These are phyloP conservation scores for Nemania bipapillata DNA, from an alignment of 2,329 filamentous ascomycete genomes.

Conservation along the genomic window DNA sequence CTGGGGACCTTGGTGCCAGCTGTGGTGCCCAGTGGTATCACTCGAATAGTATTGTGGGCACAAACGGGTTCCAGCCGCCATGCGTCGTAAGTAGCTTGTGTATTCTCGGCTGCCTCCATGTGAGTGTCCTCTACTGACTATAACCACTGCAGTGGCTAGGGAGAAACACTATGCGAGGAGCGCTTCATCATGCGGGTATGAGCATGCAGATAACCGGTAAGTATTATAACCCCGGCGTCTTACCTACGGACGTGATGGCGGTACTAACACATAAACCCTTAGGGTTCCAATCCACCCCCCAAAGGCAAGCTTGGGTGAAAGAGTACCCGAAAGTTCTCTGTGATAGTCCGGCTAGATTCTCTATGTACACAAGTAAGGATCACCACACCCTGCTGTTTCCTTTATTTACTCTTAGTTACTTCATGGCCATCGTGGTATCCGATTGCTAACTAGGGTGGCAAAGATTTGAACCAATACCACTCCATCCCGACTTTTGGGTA, in stretches of 20 bases:
- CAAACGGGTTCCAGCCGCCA: neutral
- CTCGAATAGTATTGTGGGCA: neutral
- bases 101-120: neutral
- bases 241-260: neutral
- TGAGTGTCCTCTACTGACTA: neutral
- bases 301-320: neutral
- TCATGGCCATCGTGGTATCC: no score
- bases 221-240: neutral
- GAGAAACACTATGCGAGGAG: neutral
- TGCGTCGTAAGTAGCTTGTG: neutral
- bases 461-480: neutral
- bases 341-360: slow-evolving; percentile 3
- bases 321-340: neutral
- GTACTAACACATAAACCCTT: neutral
- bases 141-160: neutral
- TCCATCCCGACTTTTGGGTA: neutral
- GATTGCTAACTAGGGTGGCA: neutral
- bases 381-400: no score
- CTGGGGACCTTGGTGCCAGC: neutral
- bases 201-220: neutral
- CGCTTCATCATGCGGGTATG: neutral
- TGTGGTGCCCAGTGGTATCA: neutral
- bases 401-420: no score
- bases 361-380: neutral
- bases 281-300: neutral